These are phyloP conservation scores for Populus tremula DNA, from an alignment of 345 rosid species.

Conservation along the genomic window DNA sequence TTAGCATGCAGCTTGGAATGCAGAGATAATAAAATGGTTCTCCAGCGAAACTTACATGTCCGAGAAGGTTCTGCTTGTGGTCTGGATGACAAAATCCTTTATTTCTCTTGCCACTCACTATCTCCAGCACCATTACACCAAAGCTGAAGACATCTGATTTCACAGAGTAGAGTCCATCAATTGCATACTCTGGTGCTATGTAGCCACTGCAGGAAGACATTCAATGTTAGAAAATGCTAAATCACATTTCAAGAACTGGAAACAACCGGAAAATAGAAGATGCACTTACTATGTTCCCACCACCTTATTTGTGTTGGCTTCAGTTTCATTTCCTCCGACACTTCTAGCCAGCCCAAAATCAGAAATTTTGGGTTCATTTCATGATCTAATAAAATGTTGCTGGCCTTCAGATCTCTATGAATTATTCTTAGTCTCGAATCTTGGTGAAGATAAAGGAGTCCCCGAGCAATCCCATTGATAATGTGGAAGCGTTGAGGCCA, in stretches of 20 bases:
- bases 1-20: background rate
- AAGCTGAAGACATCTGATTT: slow-evolving; percentile 16
- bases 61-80: slow-evolving; percentile 9
- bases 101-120: slow-evolving; percentile 13
- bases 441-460: slow-evolving; percentile 21
- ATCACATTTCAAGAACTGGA: background rate
- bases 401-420: background rate
- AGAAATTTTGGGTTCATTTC: slow-evolving; percentile 15
- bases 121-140: slow-evolving; percentile 12
- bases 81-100: slow-evolving; percentile 6
- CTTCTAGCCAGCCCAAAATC: slow-evolving; percentile 18
- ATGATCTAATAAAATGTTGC: slow-evolving; percentile 5
- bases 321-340: slow-evolving; percentile 5
- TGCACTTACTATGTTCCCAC: slow-evolving; percentile 17
- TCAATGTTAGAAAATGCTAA: background rate
- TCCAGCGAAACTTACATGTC: slow-evolving; percentile 2
- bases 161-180: slow-evolving; percentile 10
- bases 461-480: slow-evolving; percentile 21
- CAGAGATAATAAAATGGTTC: background rate
- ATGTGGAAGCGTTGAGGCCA: slow-evolving; percentile 9
- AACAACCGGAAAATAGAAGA: too few species aligned
- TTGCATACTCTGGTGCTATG: slow-evolving; percentile 17
- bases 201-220: background rate
- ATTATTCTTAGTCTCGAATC: slow-evolving; percentile 20
- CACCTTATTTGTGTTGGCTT: slow-evolving; percentile 10